Evolutionary conservation across 2,329 filamentous ascomycete genomes (phyloP).

Genomic region (Fusarium marasasianum): DNA sequence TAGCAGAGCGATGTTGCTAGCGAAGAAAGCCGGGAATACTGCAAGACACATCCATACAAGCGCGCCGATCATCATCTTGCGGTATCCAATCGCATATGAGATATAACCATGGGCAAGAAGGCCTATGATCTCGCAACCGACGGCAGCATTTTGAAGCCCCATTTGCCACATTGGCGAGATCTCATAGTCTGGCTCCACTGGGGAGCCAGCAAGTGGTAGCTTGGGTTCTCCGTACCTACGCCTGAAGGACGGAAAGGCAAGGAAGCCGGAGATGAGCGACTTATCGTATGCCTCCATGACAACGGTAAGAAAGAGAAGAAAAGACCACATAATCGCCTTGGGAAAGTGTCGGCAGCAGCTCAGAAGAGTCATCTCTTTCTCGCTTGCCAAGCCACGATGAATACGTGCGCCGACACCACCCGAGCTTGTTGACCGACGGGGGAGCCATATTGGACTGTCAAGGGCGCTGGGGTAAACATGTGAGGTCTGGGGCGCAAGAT

Average conservation of each 20-base stretch:
- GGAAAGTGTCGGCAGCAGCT: slow-evolving; percentile 11
- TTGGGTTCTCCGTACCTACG: slow-evolving; percentile 39
- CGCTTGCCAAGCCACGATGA: background rate
- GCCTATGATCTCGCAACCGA: slow-evolving; percentile 43
- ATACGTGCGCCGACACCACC: slow-evolving; percentile 1
- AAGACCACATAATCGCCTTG: slow-evolving; percentile 24
- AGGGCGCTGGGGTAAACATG: background rate
- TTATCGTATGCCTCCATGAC: slow-evolving; percentile 30
- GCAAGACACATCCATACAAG: slow-evolving; percentile 47
- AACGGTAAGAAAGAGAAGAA: slow-evolving; percentile 22
- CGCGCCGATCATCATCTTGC: slow-evolving; percentile 50
- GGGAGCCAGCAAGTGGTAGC: background rate
- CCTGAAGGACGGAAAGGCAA: background rate
- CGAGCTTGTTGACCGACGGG: slow-evolving; percentile 6
- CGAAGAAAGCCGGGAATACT: slow-evolving; percentile 51
- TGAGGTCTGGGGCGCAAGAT: background rate
- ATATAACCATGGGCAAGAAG: slow-evolving; percentile 52
- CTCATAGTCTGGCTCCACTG: slow-evolving; percentile 2
- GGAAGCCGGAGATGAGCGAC: background rate
- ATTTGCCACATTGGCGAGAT: background rate
- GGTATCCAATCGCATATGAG: slow-evolving; percentile 48
- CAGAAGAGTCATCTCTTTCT: slow-evolving; percentile 20
- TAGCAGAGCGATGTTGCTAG: slow-evolving; percentile 41
- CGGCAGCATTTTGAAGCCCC: background rate
- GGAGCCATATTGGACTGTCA: slow-evolving; percentile 1